phyloP scores from a whole-genome alignment of 441 rosid genomes.

The Gossypium gossypioides region DNA sequence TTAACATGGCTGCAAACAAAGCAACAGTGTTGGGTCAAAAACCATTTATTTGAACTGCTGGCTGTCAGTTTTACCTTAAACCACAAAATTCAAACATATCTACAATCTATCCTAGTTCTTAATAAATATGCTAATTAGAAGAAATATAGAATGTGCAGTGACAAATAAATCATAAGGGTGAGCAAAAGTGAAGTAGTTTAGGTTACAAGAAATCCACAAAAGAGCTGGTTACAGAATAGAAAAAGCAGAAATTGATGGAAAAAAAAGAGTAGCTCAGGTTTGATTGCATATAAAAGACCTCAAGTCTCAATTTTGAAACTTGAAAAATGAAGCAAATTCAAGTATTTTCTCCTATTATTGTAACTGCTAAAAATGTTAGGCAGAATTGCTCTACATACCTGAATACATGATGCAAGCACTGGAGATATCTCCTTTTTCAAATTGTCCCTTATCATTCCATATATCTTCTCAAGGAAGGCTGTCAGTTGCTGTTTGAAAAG shows the following conservation, averaged over 20 bases:
- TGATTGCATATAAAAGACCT: not conserved
- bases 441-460: conserved; percentile 98
- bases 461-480: conserved; percentile 97
- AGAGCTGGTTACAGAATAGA: not conserved
- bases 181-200: not conserved
- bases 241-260: not conserved
- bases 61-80: not conserved
- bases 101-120: not conserved
- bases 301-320: not conserved
- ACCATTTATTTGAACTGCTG: not conserved
- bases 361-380: not conserved
- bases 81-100: not conserved
- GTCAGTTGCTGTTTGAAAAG: conserved; percentile 99
- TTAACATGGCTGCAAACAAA: not conserved
- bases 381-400: conserved; percentile 38
- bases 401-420: conserved; percentile 90
- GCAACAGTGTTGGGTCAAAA: not conserved
- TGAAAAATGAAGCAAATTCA: not conserved
- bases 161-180: not conserved
- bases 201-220: not conserved
- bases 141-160: not conserved
- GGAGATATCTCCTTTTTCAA: conserved; percentile 97
- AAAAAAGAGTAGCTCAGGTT: not conserved
- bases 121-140: not conserved
- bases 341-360: not conserved